These are phyloP conservation scores for Penicillium sp. DNA, from an alignment of 2,329 filamentous ascomycete genomes.

Conservation along the genomic window DNA sequence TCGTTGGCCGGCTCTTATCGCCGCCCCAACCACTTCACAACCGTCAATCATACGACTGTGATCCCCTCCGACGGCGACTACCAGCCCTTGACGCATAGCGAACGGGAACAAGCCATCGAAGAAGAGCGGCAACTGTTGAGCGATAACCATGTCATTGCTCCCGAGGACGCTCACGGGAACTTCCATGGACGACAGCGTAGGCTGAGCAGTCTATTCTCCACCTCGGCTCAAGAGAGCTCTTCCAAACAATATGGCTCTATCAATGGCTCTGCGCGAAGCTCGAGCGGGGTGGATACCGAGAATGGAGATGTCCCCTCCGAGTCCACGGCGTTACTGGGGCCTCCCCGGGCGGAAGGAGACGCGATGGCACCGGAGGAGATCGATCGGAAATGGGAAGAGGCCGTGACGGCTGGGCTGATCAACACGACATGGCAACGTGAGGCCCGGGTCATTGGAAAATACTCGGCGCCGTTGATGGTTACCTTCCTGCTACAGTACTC, in stretches of 20 bases:
- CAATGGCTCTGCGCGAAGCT: not conserved
- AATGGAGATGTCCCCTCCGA: slow-evolving; percentile 33
- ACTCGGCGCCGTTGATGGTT: slow-evolving; percentile 65
- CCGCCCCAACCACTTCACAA: slow-evolving; percentile 70
- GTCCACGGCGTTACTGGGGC: slow-evolving; percentile 47
- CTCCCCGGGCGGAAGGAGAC: slow-evolving; percentile 43
- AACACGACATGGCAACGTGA: slow-evolving; percentile 90
- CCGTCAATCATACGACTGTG: slow-evolving; percentile 65
- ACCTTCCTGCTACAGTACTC: slow-evolving; percentile 80
- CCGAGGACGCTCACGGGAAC: slow-evolving; percentile 42
- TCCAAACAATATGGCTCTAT: slow-evolving; percentile 12
- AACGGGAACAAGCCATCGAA: slow-evolving; percentile 51
- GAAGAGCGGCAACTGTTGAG: slow-evolving; percentile 57
- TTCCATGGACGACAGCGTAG: slow-evolving; percentile 23
- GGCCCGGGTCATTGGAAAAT: slow-evolving; percentile 69
- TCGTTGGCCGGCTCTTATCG: slow-evolving; percentile 65
- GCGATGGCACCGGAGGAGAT: slow-evolving; percentile 54
- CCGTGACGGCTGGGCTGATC: slow-evolving; percentile 73
- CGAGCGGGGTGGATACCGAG: slow-evolving; percentile 9
- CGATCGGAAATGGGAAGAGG: slow-evolving; percentile 77
- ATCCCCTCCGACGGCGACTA: slow-evolving; percentile 49
- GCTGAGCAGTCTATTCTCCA: slow-evolving; percentile 22
- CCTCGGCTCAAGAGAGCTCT: slow-evolving; percentile 10
- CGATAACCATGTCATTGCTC: slow-evolving; percentile 57
- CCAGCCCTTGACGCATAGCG: slow-evolving; percentile 48